Percentiles rank a stretch among this genome's conserved stretches.
phyloP scores from a whole-genome alignment of 2,329 filamentous ascomycete species.

The Penicillium sp. region DNA sequence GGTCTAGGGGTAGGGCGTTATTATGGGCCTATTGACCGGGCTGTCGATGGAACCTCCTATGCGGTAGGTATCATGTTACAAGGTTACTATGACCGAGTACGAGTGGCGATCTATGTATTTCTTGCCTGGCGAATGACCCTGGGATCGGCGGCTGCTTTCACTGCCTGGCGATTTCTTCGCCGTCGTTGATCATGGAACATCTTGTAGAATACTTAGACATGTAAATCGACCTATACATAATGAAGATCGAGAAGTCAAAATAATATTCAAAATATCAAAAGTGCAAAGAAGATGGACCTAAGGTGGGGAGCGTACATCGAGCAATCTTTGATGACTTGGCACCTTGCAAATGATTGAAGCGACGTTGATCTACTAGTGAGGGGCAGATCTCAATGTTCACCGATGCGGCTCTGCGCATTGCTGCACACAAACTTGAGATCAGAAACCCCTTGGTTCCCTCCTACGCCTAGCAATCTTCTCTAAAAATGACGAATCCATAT shows the following conservation, averaged over 20 bases:
- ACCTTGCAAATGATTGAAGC: too few relatives aligned
- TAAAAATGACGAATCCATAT: slow-evolving; percentile 6
- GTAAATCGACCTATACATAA: background rate
- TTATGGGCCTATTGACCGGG: slow-evolving; percentile 27
- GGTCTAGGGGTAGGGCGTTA: slow-evolving; percentile 39
- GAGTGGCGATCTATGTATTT: slow-evolving; percentile 42
- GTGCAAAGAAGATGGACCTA: too few relatives aligned
- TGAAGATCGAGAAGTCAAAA: background rate
- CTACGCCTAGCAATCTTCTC: background rate
- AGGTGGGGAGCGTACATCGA: too few relatives aligned
- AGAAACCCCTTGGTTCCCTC: too few relatives aligned
- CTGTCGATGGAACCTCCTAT: slow-evolving; percentile 30
- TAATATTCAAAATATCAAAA: background rate
- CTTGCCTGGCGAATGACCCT: slow-evolving; percentile 38
- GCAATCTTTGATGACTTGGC: too few relatives aligned
- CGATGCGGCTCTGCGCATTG: too few relatives aligned
- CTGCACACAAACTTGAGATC: too few relatives aligned
- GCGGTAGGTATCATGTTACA: slow-evolving; percentile 43
- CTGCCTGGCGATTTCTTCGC: slow-evolving; percentile 31
- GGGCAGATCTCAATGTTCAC: too few relatives aligned
- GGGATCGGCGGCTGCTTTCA: slow-evolving; percentile 31
- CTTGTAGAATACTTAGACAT: background rate
- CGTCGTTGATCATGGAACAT: slow-evolving; percentile 1
- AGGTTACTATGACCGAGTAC: slow-evolving; percentile 45
- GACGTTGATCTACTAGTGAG: too few relatives aligned